Evolutionary conservation across 1,284 basidiomycete species (phyloP), one percentile per base, ranked within the genome.

Genomic region (Cryptococcus floricola): DNA sequence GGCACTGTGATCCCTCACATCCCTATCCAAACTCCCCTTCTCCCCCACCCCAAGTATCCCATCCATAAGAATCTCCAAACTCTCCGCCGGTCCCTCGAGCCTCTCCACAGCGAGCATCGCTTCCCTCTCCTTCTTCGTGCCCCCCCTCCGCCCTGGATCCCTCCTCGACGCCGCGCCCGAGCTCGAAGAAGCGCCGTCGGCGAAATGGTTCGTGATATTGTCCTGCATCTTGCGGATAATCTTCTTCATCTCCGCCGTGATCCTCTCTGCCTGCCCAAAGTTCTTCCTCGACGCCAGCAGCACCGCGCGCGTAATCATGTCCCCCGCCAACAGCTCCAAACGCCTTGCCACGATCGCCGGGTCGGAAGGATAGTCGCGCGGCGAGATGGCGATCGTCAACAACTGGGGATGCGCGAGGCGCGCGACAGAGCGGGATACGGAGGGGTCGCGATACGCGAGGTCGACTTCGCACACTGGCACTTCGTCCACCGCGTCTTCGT

Each of bases 301-400:
- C 27, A 97, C 82, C 8, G 89, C 88, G 19, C 93, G 86, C 1
- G 91, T 93, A 69, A 96, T 89, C 90, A 96, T 96, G 76, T 97
- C 93, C 28, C 87, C 87, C 13, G 89, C 87, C 28, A 96, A 82
- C 5, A 96, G 83, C 78, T 97, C 93, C 88, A 95, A 94, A 31
- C 93, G 80, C 41, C 93, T 82, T n/a, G 91, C 84, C 25, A 94
- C 86, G 63, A 97, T 91, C 41, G 87, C 84, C 0, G 91, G 86
- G 70, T 95, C 89, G 0, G 87, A 88, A 1, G 81, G 80, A 10
- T 34, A 10, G 31, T 34, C 31, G 6, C 31, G 31, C 3, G 6
- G 31, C 1, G 82, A 77, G 48, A 96, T 81, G 0, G 91, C 92
- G 64, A 95, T 84, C 0, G 90, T 94, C 56, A 96, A 83, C 9